Conservation (phyloP, 768 basidiomycete species). For the Pulveroboletus sp. region DNA sequence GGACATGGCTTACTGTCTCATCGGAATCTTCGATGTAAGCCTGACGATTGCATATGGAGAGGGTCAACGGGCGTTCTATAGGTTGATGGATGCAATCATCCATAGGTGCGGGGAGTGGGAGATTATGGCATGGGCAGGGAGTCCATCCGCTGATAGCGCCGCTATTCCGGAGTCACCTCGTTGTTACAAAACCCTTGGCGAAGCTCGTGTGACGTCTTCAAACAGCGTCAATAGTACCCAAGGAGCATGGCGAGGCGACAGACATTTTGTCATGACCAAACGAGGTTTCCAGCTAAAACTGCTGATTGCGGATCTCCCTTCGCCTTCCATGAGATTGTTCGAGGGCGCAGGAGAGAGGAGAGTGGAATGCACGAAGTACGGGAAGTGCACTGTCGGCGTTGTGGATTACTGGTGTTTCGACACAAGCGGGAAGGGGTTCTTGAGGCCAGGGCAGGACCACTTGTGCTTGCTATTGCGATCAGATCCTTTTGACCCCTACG, state of each 20-base stretch:
- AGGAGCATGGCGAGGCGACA: slow-evolving; percentile 25
- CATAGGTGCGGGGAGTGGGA: slow-evolving; percentile 30
- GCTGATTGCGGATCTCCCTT: slow-evolving; percentile 22
- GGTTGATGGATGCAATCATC: slow-evolving; percentile 30
- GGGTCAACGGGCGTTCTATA: slow-evolving; percentile 29
- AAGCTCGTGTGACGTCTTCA: neutral
- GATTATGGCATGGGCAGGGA: slow-evolving; percentile 32
- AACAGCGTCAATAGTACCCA: neutral
- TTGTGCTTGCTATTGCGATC: slow-evolving; percentile 27
- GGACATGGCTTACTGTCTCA: slow-evolving; percentile 32
- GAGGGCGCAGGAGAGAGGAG: slow-evolving; percentile 10
- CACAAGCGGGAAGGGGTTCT: slow-evolving; percentile 20
- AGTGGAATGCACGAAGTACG: slow-evolving; percentile 15
- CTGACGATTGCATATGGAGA: slow-evolving; percentile 35
- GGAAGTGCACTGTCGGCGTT: slow-evolving; percentile 24
- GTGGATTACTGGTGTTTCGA: slow-evolving; percentile 35
- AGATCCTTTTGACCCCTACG: slow-evolving; percentile 29
- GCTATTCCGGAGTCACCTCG: slow-evolving; percentile 32
- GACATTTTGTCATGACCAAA: slow-evolving; percentile 31
- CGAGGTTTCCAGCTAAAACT: slow-evolving; percentile 29
- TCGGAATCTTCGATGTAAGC: slow-evolving; percentile 34
- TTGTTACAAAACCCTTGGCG: slow-evolving; percentile 25
- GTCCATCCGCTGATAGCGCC: slow-evolving; percentile 23
- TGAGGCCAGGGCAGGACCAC: slow-evolving; percentile 26
- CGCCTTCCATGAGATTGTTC: slow-evolving; percentile 10